Evolutionary conservation across 768 basidiomycete genomes (phyloP).

Genomic region (Pholiota conissans): DNA sequence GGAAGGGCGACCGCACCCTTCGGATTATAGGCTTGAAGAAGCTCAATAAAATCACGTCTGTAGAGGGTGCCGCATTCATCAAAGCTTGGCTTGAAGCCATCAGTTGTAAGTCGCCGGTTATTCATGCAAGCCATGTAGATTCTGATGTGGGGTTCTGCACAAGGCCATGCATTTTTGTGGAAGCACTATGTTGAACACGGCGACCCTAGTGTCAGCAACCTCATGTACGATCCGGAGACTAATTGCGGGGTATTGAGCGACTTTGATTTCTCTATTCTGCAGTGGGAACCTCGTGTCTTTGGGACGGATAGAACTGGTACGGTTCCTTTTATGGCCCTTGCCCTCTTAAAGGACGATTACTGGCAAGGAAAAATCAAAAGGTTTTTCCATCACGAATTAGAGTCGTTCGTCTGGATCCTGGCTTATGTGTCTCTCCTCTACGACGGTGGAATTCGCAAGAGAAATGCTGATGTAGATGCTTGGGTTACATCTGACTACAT

Average conservation of each 20-base stretch:
- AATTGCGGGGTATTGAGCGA: conserved; percentile 26
- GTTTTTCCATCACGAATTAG: background rate
- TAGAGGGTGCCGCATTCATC: conserved; percentile 2
- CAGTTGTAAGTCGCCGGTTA: no score
- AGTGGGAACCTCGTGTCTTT: no score
- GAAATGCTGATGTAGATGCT: background rate
- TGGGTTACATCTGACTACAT: background rate
- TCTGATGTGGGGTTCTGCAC: no score
- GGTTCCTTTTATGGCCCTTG: conserved; percentile 1
- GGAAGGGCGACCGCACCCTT: conserved; percentile 7
- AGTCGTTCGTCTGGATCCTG: conserved; percentile 1
- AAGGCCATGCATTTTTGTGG: conserved; percentile 30
- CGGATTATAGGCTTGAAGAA: conserved; percentile 5
- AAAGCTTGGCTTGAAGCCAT: conserved; percentile 11
- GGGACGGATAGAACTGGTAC: background rate
- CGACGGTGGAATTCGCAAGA: background rate
- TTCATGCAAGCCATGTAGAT: no score
- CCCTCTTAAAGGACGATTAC: background rate
- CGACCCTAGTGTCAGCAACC: conserved; percentile 30
- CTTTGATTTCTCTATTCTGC: conserved; percentile 25
- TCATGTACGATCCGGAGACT: conserved; percentile 23
- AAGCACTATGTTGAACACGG: conserved; percentile 22
- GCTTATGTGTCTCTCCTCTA: background rate
- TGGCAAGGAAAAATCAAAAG: background rate
- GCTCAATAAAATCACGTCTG: background rate